Conservation (phyloP, 306 rosid species). For the Prinsepia uniflora region DNA sequence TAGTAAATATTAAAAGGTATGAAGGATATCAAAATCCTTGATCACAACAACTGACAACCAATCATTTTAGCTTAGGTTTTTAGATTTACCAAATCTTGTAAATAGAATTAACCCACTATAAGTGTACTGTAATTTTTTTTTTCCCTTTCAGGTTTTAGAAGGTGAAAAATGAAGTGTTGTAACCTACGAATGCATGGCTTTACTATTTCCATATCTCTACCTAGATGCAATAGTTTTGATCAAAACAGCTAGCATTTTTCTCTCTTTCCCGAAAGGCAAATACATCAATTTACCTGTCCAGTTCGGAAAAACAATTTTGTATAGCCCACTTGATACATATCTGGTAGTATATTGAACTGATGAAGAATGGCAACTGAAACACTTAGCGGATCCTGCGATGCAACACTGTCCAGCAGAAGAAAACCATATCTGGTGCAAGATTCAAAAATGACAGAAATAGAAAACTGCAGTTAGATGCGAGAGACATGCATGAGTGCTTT, state of each 20-base stretch:
- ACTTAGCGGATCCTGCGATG: conserved; percentile 91
- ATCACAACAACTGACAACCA: not conserved
- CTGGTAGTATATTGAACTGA: conserved; percentile 91
- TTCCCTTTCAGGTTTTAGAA: too few species aligned
- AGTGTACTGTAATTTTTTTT: not conserved
- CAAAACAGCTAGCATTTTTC: not conserved
- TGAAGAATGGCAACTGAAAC: conserved; percentile 99
- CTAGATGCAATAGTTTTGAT: not conserved
- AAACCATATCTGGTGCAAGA: conserved; percentile 79
- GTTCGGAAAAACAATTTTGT: conserved; percentile 95
- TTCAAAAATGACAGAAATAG: conserved; percentile 16
- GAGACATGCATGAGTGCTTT: not conserved
- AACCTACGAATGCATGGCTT: not conserved
- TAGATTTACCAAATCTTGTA: not conserved
- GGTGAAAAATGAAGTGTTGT: not conserved
- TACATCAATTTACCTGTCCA: conserved; percentile 71
- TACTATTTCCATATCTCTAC: not conserved
- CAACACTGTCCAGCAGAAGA: conserved; percentile 77
- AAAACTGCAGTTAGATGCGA: conserved; percentile 6
- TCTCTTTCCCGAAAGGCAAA: not conserved
- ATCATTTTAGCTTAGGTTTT: not conserved
- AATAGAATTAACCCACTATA: not conserved
- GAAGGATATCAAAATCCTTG: not conserved
- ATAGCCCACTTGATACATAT: conserved; percentile 99
- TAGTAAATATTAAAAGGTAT: not conserved